A percentile compares a stretch with the other conserved stretches of the same genome.
These are phyloP conservation scores for Maudiozyma turicensis DNA, from an alignment of 805 yeast species.

Conservation along the genomic window DNA sequence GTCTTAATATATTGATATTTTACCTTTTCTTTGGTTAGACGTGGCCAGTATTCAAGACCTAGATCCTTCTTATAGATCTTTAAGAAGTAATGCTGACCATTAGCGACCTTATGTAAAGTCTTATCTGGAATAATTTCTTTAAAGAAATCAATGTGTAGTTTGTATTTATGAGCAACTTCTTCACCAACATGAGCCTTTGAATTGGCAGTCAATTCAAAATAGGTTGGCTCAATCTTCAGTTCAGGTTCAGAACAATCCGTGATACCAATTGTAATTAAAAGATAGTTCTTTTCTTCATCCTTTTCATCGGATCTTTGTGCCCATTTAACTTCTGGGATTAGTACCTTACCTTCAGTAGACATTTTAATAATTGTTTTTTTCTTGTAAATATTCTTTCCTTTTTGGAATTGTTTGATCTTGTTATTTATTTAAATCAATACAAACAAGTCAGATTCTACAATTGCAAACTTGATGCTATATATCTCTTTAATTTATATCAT, in stretches of 20 bases:
- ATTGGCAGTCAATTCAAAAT: constrained; percentile 38
- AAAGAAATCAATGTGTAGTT: constrained; percentile 62
- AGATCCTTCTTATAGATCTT: constrained; percentile 61
- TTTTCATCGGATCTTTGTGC: constrained; percentile 87
- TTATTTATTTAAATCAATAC: not conserved
- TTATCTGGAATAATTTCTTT: constrained; percentile 61
- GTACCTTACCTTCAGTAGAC: constrained; percentile 6
- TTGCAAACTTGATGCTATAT: too few relatives aligned
- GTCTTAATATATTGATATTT: constrained; percentile 78
- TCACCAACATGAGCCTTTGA: constrained; percentile 40
- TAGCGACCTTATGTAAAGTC: constrained; percentile 43
- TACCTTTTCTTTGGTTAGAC: constrained; percentile 79
- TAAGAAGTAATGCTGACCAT: constrained; percentile 46
- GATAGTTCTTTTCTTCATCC: constrained; percentile 62
- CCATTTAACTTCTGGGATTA: constrained; percentile 64
- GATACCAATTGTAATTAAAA: constrained; percentile 65
- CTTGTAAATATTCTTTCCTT: not conserved
- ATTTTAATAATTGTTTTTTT: not conserved
- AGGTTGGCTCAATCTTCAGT: constrained; percentile 48
- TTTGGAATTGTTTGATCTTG: not conserved
- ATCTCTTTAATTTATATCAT: too few relatives aligned
- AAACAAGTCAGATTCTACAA: not conserved
- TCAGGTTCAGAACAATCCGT: constrained; percentile 58
- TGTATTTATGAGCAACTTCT: constrained; percentile 37
- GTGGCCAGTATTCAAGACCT: constrained; percentile 85